phyloP scores from a whole-genome alignment of 768 basidiomycete species.

The Pluteus cervinus region DNA sequence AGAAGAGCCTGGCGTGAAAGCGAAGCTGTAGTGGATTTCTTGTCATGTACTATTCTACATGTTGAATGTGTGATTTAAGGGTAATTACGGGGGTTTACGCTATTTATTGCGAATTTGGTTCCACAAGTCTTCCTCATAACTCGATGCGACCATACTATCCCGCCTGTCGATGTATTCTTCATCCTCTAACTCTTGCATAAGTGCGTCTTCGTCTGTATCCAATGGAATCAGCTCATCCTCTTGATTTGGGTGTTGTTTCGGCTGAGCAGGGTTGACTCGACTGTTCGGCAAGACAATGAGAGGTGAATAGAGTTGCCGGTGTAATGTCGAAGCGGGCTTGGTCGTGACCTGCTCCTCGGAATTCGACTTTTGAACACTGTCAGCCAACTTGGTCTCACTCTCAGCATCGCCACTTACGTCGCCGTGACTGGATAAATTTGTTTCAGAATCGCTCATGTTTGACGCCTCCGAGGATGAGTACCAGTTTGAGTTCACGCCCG shows the following conservation, averaged over 20 bases:
- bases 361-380: too few relatives aligned
- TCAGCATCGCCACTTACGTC: too few relatives aligned
- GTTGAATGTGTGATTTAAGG: too few relatives aligned
- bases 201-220: slow-evolving; percentile 17
- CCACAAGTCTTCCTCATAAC: slow-evolving; percentile 40
- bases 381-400: too few relatives aligned
- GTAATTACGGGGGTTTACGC: neutral
- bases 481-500: slow-evolving; percentile 31
- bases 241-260: slow-evolving; percentile 2
- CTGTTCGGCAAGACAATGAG: too few relatives aligned
- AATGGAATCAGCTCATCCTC: slow-evolving; percentile 14
- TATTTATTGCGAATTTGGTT: slow-evolving; percentile 10
- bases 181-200: slow-evolving; percentile 32
- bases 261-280: too few relatives aligned
- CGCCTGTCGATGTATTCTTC: slow-evolving; percentile 34
- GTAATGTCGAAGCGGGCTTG: too few relatives aligned
- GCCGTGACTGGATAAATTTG: too few relatives aligned
- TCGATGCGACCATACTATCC: slow-evolving; percentile 25
- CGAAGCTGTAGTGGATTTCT: slow-evolving; percentile 40
- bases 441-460: too few relatives aligned
- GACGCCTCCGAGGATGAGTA: too few relatives aligned
- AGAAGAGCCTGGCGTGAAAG: slow-evolving; percentile 33
- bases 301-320: too few relatives aligned
- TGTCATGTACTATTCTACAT: neutral
- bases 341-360: too few relatives aligned